These are phyloP conservation scores for Morella rubra DNA, from an alignment of 306 rosid genomes.

Conservation along the genomic window DNA sequence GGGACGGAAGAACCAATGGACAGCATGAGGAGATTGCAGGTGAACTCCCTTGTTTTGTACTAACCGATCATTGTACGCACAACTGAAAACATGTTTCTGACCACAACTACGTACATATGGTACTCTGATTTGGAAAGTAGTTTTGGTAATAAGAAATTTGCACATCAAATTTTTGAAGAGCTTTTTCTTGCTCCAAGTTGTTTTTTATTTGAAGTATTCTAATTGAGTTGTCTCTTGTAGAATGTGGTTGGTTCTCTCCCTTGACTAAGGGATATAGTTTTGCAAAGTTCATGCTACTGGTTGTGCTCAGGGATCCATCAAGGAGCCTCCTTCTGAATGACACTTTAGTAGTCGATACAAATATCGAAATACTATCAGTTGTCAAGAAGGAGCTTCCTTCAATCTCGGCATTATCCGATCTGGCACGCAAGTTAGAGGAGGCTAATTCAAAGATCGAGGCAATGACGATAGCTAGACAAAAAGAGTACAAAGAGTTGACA, in stretches of 20 bases:
- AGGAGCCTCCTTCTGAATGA: not conserved
- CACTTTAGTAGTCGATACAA: not conserved
- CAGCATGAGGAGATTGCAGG: not conserved
- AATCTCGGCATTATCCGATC: too few species aligned
- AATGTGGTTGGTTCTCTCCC: not conserved
- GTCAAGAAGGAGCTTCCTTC: not conserved
- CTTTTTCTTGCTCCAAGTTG: not conserved
- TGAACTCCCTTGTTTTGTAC: not conserved
- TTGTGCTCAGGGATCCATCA: not conserved
- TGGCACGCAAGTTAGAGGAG: too few species aligned
- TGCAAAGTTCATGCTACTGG: not conserved
- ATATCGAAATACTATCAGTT: not conserved
- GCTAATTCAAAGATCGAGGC: too few species aligned
- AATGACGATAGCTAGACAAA: too few species aligned
- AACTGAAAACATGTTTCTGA: too few species aligned
- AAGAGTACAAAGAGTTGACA: too few species aligned
- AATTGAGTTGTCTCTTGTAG: not conserved
- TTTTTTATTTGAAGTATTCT: not conserved
- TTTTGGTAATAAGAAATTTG: too few species aligned
- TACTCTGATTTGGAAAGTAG: too few species aligned
- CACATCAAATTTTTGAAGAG: not conserved
- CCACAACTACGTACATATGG: too few species aligned
- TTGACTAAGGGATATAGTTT: not conserved
- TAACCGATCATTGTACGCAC: not conserved
- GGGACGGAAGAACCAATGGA: not conserved